A percentile compares a stretch with the other conserved stretches of the same genome.
These are phyloP conservation scores for Septoria linicola DNA, from an alignment of 2,329 filamentous ascomycete genomes.

Conservation along the genomic window DNA sequence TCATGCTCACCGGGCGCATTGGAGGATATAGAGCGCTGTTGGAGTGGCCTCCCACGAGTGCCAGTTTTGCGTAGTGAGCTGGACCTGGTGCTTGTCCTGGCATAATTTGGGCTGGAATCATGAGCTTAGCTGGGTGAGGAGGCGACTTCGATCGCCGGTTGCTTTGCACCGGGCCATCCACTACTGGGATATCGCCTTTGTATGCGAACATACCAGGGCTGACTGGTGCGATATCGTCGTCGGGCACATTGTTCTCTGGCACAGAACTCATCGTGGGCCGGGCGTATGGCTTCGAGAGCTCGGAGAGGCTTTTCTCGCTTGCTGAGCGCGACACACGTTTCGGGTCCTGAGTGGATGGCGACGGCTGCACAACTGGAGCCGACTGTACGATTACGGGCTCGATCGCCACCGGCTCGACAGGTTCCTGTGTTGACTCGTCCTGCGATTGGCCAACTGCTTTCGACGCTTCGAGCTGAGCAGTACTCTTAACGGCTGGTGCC, in stretches of 20 bases:
- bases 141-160: slow-evolving; percentile 15
- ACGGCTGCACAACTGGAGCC: neutral
- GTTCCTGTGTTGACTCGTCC: neutral
- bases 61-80: slow-evolving; percentile 7
- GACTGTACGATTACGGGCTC: neutral
- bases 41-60: slow-evolving; percentile 17
- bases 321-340: slow-evolving; percentile 14
- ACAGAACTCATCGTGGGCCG: slow-evolving; percentile 30
- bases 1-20: slow-evolving; percentile 8
- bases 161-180: slow-evolving; percentile 16
- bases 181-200: slow-evolving; percentile 30
- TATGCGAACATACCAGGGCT: slow-evolving; percentile 28
- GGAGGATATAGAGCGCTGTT: slow-evolving; percentile 10
- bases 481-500: neutral
- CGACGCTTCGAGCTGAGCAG: neutral
- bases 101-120: neutral
- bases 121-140: neutral
- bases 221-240: slow-evolving; percentile 16
- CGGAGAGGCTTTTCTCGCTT: slow-evolving; percentile 27
- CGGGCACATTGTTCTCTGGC: slow-evolving; percentile 28
- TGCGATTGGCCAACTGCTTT: neutral
- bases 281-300: slow-evolving; percentile 26
- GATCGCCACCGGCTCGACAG: neutral
- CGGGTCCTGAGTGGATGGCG: neutral
- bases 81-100: slow-evolving; percentile 5